These are phyloP conservation scores for Acacia pycnantha DNA, from an alignment of 331 rosid species.

Conservation along the genomic window DNA sequence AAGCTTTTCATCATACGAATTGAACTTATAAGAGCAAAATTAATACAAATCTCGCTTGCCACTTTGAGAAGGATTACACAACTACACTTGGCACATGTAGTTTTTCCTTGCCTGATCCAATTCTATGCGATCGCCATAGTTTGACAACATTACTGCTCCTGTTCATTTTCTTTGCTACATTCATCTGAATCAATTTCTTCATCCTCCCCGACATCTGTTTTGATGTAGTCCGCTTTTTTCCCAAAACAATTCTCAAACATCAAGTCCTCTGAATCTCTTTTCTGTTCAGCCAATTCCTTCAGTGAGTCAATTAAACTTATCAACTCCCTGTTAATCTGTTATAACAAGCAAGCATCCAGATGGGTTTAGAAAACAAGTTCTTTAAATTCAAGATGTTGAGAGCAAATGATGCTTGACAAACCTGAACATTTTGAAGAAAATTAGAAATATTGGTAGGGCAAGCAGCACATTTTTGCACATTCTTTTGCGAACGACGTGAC, in stretches of 20 bases:
- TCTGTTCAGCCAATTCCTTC: constrained; percentile 26
- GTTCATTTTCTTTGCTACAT: too few species aligned
- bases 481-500: constrained; percentile 57
- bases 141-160: not conserved
- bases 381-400: not conserved
- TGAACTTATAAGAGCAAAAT: too few species aligned
- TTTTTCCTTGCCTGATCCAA: too few species aligned
- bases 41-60: too few species aligned
- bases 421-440: constrained; percentile 68
- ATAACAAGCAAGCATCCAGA: not conserved
- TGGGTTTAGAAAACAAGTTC: not conserved
- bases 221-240: not conserved
- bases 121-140: not conserved
- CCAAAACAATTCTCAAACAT: not conserved
- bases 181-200: not conserved
- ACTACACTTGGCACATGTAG: too few species aligned
- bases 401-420: constrained; percentile 13
- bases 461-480: constrained; percentile 59
- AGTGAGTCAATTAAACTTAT: constrained; percentile 50
- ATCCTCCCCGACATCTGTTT: not conserved
- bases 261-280: not conserved
- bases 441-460: constrained; percentile 57
- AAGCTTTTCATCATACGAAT: too few species aligned
- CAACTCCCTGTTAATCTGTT: constrained; percentile 53
- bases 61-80: too few species aligned